Percentiles rank a stretch among this genome's conserved stretches.
phyloP scores from a whole-genome alignment of 2,329 filamentous ascomycete genomes.

The Colletotrichum lindemuthianum region DNA sequence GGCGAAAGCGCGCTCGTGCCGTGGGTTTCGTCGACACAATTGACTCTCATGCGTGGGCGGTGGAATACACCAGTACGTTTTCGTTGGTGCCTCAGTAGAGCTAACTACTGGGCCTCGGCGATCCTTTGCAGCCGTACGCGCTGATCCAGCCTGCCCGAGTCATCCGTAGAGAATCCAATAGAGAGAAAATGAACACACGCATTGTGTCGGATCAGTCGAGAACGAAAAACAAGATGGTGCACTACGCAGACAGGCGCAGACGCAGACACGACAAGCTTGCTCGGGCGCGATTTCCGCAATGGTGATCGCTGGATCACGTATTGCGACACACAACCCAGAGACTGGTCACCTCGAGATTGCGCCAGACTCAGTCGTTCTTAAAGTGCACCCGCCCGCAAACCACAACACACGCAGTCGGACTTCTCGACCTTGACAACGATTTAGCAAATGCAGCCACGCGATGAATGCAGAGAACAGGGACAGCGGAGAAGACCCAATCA shows the following conservation, averaged over 20 bases:
- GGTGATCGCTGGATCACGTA: constrained; percentile 31
- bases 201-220: background rate
- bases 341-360: constrained; percentile 15
- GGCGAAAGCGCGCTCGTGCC: too few relatives aligned
- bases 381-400: constrained; percentile 24
- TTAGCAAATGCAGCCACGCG: constrained; percentile 22
- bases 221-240: too few relatives aligned
- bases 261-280: background rate
- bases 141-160: constrained; percentile 7
- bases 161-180: background rate
- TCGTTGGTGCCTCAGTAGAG: constrained; percentile 26
- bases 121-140: constrained; percentile 22
- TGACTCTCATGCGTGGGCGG: too few relatives aligned
- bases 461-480: constrained; percentile 11
- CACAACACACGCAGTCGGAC: constrained; percentile 5
- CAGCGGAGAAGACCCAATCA: background rate
- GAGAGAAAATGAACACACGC: background rate
- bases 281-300: constrained; percentile 9
- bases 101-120: constrained; percentile 5
- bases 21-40: too few relatives aligned
- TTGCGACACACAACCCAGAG: background rate
- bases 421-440: constrained; percentile 14
- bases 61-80: background rate
- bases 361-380: background rate
- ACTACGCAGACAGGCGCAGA: background rate